A percentile compares a stretch with the other conserved stretches of the same genome.
phyloP scores from a whole-genome alignment of 306 rosid species.

The Fragaria vesca region DNA sequence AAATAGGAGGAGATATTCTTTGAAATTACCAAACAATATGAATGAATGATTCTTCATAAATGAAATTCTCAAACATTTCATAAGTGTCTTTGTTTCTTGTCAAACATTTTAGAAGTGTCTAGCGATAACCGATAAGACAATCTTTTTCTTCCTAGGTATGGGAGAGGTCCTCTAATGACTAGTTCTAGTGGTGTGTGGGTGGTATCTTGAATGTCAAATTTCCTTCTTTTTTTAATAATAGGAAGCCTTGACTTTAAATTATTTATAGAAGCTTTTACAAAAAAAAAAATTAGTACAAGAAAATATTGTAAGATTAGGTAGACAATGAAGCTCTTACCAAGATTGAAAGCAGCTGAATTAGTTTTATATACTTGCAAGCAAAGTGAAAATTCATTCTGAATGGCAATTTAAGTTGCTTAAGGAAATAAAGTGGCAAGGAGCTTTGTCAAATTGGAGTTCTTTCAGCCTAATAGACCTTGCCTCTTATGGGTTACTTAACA shows the following conservation, averaged over 20 bases:
- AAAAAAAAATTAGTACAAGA: background rate
- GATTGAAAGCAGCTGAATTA: background rate
- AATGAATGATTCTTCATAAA: no score
- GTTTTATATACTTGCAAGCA: conserved; percentile 1
- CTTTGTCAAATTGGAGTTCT: background rate
- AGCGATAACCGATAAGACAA: background rate
- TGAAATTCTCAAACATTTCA: no score
- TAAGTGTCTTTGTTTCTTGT: no score
- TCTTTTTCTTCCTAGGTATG: background rate
- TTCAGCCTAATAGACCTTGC: background rate
- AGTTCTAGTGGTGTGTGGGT: no score
- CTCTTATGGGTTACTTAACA: background rate
- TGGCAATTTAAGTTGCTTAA: conserved; percentile 13
- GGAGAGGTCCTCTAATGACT: background rate
- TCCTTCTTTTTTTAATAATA: background rate
- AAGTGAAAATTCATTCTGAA: conserved; percentile 5
- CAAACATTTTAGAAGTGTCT: no score
- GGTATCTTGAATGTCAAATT: background rate
- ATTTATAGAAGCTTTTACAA: background rate
- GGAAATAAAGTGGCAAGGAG: background rate
- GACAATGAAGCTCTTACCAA: background rate
- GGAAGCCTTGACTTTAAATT: background rate
- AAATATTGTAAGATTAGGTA: background rate
- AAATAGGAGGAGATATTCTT: no score
- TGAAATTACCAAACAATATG: no score